These are phyloP conservation scores for Teunomyces gatunensis DNA, from an alignment of 805 yeast species.

Conservation along the genomic window DNA sequence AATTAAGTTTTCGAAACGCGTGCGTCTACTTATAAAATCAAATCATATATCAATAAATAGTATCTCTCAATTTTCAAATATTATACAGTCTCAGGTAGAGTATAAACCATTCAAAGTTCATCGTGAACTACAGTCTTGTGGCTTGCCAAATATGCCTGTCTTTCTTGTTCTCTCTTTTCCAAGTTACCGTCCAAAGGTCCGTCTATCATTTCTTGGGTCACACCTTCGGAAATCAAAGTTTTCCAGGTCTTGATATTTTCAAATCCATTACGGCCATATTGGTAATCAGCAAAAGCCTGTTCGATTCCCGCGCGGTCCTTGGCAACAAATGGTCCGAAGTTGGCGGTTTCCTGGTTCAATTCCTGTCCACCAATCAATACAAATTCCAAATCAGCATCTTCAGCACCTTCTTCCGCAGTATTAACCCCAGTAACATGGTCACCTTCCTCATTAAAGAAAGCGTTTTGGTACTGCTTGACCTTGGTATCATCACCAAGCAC, in stretches of 20 bases:
- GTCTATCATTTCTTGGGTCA: conserved; percentile 40
- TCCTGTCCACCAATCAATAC: conserved; percentile 75
- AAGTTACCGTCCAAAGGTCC: conserved; percentile 35
- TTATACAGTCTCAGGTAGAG: not conserved
- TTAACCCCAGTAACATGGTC: conserved; percentile 26
- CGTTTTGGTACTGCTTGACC: conserved; percentile 47
- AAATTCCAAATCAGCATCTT: conserved; percentile 51
- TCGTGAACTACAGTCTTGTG: not conserved
- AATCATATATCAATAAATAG: not conserved
- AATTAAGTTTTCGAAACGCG: not conserved
- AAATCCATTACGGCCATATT: conserved; percentile 64
- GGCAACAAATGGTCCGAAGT: conserved; percentile 91
- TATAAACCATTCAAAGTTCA: not conserved
- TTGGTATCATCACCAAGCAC: conserved; percentile 42
- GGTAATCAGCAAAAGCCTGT: conserved; percentile 72
- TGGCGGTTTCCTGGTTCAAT: conserved; percentile 72
- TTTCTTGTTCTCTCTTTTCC: conserved; percentile 27
- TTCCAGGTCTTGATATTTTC: conserved; percentile 64
- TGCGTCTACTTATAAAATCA: not conserved
- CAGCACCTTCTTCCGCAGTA: conserved; percentile 37
- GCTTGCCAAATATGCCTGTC: conserved; percentile 6
- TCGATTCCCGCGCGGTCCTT: conserved; percentile 62
- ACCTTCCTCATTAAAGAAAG: conserved; percentile 71
- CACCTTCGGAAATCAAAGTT: conserved; percentile 44
- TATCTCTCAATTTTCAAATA: not conserved